phyloP scores from a whole-genome alignment of 2,329 filamentous ascomycete species.

The Aspergillus sp. region DNA sequence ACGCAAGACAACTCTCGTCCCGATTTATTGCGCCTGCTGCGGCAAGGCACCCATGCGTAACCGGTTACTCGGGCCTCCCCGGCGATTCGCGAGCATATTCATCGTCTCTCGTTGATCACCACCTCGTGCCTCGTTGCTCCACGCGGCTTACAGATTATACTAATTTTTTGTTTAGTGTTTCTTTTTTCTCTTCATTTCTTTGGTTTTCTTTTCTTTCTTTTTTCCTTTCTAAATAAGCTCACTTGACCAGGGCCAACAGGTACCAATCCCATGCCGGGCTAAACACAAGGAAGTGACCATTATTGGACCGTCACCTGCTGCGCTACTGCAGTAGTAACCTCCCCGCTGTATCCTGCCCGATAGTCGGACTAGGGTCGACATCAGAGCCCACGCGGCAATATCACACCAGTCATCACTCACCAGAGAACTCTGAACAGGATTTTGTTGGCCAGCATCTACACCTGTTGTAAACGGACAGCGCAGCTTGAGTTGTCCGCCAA shows the following conservation, averaged over 20 bases:
- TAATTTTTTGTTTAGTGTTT: not conserved
- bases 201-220: not conserved
- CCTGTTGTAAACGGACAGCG: not conserved
- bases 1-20: not conserved
- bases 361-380: constrained; percentile 2
- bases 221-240: not conserved
- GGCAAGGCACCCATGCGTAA: constrained; percentile 12
- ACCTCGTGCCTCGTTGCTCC: not conserved
- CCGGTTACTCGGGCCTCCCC: not conserved
- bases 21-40: constrained; percentile 7
- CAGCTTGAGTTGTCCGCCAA: not conserved
- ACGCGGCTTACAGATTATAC: not conserved
- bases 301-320: not conserved
- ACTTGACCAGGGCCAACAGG: not conserved
- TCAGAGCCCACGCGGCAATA: not conserved
- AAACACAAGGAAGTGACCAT: not conserved
- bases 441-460: not conserved
- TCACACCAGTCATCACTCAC: not conserved
- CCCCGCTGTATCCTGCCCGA: constrained; percentile 1
- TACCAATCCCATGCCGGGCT: not conserved
- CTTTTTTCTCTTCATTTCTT: not conserved
- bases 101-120: not conserved
- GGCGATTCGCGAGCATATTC: not conserved
- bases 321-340: not conserved
- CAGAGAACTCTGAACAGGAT: not conserved